Evolutionary conservation across 345 rosid genomes (phyloP).

Genomic region (Dimocarpus longan): DNA sequence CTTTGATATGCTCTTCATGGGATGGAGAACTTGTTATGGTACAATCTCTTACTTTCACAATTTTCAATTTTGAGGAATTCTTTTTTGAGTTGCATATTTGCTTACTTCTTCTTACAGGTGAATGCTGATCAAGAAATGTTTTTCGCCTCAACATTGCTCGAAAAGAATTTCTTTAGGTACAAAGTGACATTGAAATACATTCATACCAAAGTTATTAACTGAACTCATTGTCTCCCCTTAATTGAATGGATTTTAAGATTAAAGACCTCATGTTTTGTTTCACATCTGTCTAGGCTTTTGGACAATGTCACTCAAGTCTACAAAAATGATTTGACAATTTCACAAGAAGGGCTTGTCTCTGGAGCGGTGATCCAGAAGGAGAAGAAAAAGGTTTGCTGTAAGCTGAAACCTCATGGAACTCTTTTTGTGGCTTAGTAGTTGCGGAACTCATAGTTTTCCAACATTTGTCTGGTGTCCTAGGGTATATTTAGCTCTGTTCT

Average conservation of each 20-base stretch:
- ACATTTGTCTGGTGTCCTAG: slow-evolving; percentile 35
- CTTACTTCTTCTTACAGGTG: slow-evolving; percentile 44
- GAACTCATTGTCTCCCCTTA: background rate
- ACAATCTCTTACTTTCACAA: slow-evolving; percentile 13
- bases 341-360: slow-evolving; percentile 40
- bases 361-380: slow-evolving; percentile 50
- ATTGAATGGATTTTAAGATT: too few relatives aligned
- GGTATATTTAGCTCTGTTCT: slow-evolving; percentile 88
- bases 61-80: background rate
- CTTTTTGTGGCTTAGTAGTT: background rate
- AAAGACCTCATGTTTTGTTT: background rate
- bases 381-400: slow-evolving; percentile 65
- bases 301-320: slow-evolving; percentile 59
- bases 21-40: slow-evolving; percentile 84
- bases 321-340: slow-evolving; percentile 41
- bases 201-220: background rate
- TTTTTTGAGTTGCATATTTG: background rate
- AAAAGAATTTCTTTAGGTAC: slow-evolving; percentile 64
- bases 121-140: slow-evolving; percentile 76
- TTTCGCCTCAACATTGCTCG: slow-evolving; percentile 55
- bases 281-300: slow-evolving; percentile 48
- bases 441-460: slow-evolving; percentile 5
- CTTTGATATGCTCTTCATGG: slow-evolving; percentile 58
- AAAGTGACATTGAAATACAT: background rate
- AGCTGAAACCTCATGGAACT: slow-evolving; percentile 1